Evolutionary conservation across 2,329 filamentous ascomycete species (phyloP), one percentile per base, ranked within the genome.

Genomic region (Arthrobotrys entomopaga): DNA sequence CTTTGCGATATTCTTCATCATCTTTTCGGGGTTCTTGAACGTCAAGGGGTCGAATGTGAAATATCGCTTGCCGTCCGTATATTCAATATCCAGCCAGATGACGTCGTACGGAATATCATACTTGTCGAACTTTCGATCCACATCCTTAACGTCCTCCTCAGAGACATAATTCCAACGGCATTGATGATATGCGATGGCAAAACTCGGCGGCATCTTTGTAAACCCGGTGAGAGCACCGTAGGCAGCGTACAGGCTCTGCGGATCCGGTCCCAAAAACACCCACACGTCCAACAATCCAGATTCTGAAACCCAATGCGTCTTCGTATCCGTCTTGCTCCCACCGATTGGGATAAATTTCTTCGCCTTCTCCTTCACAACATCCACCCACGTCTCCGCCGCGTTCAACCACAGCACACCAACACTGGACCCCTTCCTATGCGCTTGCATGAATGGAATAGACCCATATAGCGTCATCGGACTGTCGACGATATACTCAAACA

Each of bases 101-200:
- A 98, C 91, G 82, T 99, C 95, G 83, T 98, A 99, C 0, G 95
- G 95, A 64, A 99, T 97, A 80, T 92, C 90, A 82, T 89, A 88
- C 83, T 95, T 96, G 84, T 98, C 93, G 84, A 99, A 97, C 81
- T 96, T 96, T 77, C 91, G 89, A 81, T 98, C 93, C 48, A 99
- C 94, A 79, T 98, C 93, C 81, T 91, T 96, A 70, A 99, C 93
- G 82, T 99, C 95, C 77, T 97, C 93, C 79, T 97, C 94, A 0
- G 92, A 96, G 66, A 97, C 90, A 81, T 99, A 99, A 83, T 99
- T 99, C 95, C 95, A 99, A 78, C 95, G 91, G 81, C 95, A 98
- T 82, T 99, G 95, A 80, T 99, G 95, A 82, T 98, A 97, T 11
- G 88, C 95, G 77, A 99, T 88, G 1, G 94, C 87, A 79, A 97